These are phyloP conservation scores for Arabidopsis hybrid DNA, from an alignment of 441 rosid species.

Conservation along the genomic window DNA sequence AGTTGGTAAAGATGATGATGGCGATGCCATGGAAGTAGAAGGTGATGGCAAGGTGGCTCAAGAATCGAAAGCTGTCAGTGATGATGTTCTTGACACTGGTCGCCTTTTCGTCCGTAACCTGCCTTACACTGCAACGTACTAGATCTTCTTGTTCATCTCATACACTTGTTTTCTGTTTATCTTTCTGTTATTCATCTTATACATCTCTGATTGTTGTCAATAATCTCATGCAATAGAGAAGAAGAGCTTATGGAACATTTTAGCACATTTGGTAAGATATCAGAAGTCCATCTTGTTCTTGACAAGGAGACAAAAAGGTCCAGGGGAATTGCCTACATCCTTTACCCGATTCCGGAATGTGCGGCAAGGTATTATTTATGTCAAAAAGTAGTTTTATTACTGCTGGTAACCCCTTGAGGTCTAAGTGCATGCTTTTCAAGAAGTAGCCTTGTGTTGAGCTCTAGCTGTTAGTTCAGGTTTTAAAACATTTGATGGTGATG, in stretches of 20 bases:
- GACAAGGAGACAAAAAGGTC: constrained; percentile 91
- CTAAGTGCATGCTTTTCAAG: constrained; percentile 11
- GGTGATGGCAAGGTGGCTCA: constrained; percentile 47
- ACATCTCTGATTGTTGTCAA: constrained; percentile 27
- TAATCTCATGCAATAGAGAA: constrained; percentile 58
- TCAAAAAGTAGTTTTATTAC: constrained; percentile 7
- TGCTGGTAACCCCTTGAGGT: not conserved
- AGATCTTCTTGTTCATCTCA: constrained; percentile 22
- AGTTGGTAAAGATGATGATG: constrained; percentile 30
- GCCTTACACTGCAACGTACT: constrained; percentile 76
- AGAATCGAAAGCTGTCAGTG: constrained; percentile 52
- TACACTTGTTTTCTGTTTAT: constrained; percentile 2
- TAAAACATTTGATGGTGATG: constrained; percentile 43
- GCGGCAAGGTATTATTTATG: constrained; percentile 70
- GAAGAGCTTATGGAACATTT: constrained; percentile 89
- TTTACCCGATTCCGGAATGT: constrained; percentile 65
- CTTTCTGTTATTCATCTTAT: not conserved
- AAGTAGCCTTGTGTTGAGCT: constrained; percentile 11
- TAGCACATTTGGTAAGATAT: constrained; percentile 60
- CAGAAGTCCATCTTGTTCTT: constrained; percentile 82
- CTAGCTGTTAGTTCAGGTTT: constrained; percentile 8
- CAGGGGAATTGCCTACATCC: constrained; percentile 86
- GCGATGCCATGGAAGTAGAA: constrained; percentile 41
- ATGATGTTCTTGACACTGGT: constrained; percentile 56
- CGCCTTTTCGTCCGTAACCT: constrained; percentile 91